Percentiles rank a stretch among this genome's conserved stretches.
phyloP scores from a whole-genome alignment of 805 yeast genomes.

The Barnettozyma vustinii region DNA sequence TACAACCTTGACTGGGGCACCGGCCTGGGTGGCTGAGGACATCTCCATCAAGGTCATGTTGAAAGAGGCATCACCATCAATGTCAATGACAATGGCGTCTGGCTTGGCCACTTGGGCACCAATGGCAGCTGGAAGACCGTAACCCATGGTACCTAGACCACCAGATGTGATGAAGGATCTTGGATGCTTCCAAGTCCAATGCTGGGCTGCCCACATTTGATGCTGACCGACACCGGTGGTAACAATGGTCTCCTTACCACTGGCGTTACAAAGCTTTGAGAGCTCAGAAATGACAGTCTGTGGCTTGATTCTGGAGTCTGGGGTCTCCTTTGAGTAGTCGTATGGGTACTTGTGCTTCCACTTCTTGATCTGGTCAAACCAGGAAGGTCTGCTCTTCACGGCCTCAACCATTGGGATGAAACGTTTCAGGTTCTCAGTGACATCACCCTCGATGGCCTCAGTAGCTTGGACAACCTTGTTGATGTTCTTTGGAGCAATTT shows the following conservation, averaged over 20 bases:
- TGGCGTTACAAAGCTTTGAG: slow-evolving; percentile 59
- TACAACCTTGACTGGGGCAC: slow-evolving; percentile 83
- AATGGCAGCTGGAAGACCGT: slow-evolving; percentile 94
- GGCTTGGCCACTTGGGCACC: slow-evolving; percentile 98
- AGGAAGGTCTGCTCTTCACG: slow-evolving; percentile 65
- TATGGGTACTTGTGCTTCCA: slow-evolving; percentile 91
- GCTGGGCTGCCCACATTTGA: slow-evolving; percentile 99
- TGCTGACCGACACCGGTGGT: slow-evolving; percentile 99
- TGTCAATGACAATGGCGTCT: slow-evolving; percentile 90
- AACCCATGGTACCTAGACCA: slow-evolving; percentile 99
- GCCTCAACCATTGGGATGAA: slow-evolving; percentile 66
- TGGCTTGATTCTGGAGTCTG: slow-evolving; percentile 79
- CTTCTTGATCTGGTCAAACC: slow-evolving; percentile 67
- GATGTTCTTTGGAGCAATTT: slow-evolving; percentile 93
- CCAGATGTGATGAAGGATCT: slow-evolving; percentile 96
- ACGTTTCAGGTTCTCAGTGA: slow-evolving; percentile 64
- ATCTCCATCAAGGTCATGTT: slow-evolving; percentile 95
- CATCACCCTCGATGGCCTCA: slow-evolving; percentile 96
- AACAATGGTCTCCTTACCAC: slow-evolving; percentile 71
- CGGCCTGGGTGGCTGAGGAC: slow-evolving; percentile 90
- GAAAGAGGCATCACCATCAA: slow-evolving; percentile 99
- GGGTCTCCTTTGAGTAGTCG: slow-evolving; percentile 73
- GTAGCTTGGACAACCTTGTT: slow-evolving; percentile 96
- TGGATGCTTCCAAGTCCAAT: slow-evolving; percentile 90
- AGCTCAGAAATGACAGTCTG: slow-evolving; percentile 84